Conservation (phyloP, 768 basidiomycete species). For the Hortiboletus flavorubellus region DNA sequence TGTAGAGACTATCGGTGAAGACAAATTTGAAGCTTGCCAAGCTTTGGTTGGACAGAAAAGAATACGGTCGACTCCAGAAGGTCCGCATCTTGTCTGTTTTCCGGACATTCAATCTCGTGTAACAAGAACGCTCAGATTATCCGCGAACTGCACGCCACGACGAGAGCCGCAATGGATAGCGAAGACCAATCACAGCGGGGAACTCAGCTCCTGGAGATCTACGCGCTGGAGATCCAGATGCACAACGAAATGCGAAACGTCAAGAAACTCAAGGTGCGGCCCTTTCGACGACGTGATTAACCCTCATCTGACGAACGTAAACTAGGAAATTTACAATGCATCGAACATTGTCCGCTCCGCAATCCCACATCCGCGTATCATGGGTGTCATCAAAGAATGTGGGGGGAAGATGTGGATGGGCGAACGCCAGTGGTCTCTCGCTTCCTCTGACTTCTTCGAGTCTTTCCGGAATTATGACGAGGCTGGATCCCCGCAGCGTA, state of each 20-base stretch:
- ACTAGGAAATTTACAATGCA: constrained; percentile 96
- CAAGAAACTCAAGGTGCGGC: constrained; percentile 85
- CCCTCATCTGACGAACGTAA: constrained; percentile 1
- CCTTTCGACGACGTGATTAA: neutral
- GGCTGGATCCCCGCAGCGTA: constrained; percentile 92
- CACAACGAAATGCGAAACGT: constrained; percentile 94
- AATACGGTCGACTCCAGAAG: constrained; percentile 79
- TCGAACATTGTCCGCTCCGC: constrained; percentile 90
- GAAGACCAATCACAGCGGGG: constrained; percentile 91
- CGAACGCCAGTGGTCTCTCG: constrained; percentile 98
- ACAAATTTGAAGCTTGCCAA: constrained; percentile 97
- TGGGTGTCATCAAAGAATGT: constrained; percentile 99
- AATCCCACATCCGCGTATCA: constrained; percentile 96
- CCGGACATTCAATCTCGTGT: neutral
- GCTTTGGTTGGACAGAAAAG: constrained; percentile 93
- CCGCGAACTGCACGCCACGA: constrained; percentile 69
- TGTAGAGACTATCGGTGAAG: constrained; percentile 86
- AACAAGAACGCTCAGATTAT: constrained; percentile 50
- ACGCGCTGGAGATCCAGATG: constrained; percentile 99
- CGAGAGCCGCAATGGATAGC: constrained; percentile 55
- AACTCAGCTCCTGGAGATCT: constrained; percentile 93
- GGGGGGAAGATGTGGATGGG: constrained; percentile 99
- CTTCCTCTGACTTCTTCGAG: constrained; percentile 98
- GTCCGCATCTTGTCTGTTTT: constrained; percentile 37
- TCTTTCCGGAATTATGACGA: constrained; percentile 99